Percentiles rank a stretch among this genome's conserved stretches.
These are phyloP conservation scores for Amniculicola lignicola DNA, from an alignment of 495 filamentous ascomycete genomes.

Conservation along the genomic window DNA sequence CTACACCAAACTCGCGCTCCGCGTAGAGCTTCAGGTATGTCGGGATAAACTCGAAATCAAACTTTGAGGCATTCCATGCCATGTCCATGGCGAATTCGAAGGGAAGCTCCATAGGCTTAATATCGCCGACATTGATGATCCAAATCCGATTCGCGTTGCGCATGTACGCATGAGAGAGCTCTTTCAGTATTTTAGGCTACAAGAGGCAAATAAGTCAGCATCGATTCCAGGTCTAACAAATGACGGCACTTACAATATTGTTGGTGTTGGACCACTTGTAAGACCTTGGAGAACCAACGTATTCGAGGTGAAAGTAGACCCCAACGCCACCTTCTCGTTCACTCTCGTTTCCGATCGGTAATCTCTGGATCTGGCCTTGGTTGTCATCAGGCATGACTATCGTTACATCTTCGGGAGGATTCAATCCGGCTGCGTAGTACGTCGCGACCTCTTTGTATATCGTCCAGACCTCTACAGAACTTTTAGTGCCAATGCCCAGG, in stretches of 20 bases:
- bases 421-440: constrained; percentile 22
- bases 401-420: constrained; percentile 23
- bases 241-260: neutral
- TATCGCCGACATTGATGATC: constrained; percentile 30
- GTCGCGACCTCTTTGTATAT: constrained; percentile 22
- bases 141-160: constrained; percentile 19
- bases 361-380: constrained; percentile 17
- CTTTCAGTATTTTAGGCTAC: constrained; percentile 11
- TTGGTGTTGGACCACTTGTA: constrained; percentile 31
- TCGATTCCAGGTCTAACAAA: no score
- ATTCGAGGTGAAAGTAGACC: constrained; percentile 30
- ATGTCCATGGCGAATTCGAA: constrained; percentile 20
- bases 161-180: constrained; percentile 13
- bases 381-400: constrained; percentile 27
- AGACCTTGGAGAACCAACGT: constrained; percentile 15
- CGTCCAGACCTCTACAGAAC: constrained; percentile 11
- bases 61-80: constrained; percentile 16
- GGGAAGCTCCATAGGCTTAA: constrained; percentile 21
- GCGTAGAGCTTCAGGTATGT: constrained; percentile 13
- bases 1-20: constrained; percentile 15
- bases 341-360: constrained; percentile 23
- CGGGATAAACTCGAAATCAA: constrained; percentile 13
- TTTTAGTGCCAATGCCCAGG: neutral
- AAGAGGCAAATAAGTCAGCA: neutral
- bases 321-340: constrained; percentile 17